Percentiles rank a stretch among this genome's conserved stretches.
Evolutionary conservation across 2,329 filamentous ascomycete species (phyloP).

Genomic region (Fusarium lyarnte): DNA sequence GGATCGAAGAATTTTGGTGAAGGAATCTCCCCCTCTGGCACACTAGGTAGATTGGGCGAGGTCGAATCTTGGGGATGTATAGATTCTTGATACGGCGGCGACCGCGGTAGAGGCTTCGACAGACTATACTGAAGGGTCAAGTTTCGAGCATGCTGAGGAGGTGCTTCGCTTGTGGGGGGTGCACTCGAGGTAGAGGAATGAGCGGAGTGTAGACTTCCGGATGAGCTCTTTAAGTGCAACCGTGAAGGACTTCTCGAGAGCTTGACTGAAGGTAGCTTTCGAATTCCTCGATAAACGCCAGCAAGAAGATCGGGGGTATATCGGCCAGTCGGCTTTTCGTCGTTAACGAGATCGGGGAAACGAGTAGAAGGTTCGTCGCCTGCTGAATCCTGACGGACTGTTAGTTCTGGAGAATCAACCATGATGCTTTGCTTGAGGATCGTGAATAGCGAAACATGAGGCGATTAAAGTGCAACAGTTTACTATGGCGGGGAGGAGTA

Average conservation of each 20-base stretch:
- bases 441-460: conserved; percentile 28
- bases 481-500: conserved; percentile 3
- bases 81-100: conserved; percentile 51
- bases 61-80: conserved; percentile 47
- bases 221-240: conserved; percentile 48
- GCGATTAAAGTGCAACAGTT: conserved; percentile 4
- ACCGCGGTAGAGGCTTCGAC: conserved; percentile 65
- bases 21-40: conserved; percentile 46
- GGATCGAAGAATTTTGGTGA: conserved; percentile 37
- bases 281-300: conserved; percentile 62
- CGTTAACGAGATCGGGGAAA: conserved; percentile 57
- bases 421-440: conserved; percentile 33
- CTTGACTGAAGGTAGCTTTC: conserved; percentile 56
- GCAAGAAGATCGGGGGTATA: conserved; percentile 59
- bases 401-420: conserved; percentile 46
- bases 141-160: conserved; percentile 61
- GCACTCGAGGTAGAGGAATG: conserved; percentile 33
- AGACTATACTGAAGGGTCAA: conserved; percentile 66
- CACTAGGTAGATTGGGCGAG: conserved; percentile 41
- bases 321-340: conserved; percentile 50
- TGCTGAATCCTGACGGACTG: conserved; percentile 44
- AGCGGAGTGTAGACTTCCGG: conserved; percentile 28
- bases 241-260: conserved; percentile 57
- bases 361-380: conserved; percentile 50
- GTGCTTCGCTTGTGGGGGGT: conserved; percentile 27